Evolutionary conservation across 2,329 filamentous ascomycete species (phyloP), one percentile per base, ranked within the genome.

Genomic region (Fusarium sarcochroum): DNA sequence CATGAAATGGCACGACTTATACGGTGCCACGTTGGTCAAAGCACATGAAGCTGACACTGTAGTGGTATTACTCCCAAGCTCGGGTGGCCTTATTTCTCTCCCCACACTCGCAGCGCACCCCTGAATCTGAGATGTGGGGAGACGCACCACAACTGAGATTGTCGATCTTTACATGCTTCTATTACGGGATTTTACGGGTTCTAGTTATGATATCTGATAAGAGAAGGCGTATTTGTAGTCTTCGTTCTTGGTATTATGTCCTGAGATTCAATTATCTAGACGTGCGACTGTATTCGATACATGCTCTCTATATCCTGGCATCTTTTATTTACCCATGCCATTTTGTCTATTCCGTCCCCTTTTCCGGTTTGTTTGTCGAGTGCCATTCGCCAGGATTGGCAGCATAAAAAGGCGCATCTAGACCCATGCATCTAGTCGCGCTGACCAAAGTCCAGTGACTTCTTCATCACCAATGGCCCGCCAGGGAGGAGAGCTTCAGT

Each of bases 61-160:
- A 51, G 54, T 66, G 58, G 46, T 32, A 56, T 54, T 58, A 58
- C 42, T 37, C 15, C 52, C 34, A 35, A 38, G 18, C 37, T 23
- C 34, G 46, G 58, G 63, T 72, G 69, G 70, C 63, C 64, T 71
- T 50, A 71, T 63, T 41, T 46, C 57, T 73, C 70, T 73, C 68
- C 68, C 62, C 63, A 70, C 70, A 62, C 58, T 62, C 57, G 49
- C 61, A 70, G 55, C 46, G 54, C 30, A 52, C 32, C 41, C 30
- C 23, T 41, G 47, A 18, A 46, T 55, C 52, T 54, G 38, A 66
- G 42, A 63, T 46, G 46, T 49, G 40, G 46, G 51, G 46, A 61
- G 50, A 46, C 37, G 14, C 20, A 46, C 20, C 17, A 18, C 34
- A 23, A 40, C 23, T 7, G 20, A 34, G 20, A 47, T 40, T 21